A percentile compares a stretch with the other conserved stretches of the same genome.
phyloP scores from a whole-genome alignment of 73 alveolate genomes.

The Effrenium voratum region DNA sequence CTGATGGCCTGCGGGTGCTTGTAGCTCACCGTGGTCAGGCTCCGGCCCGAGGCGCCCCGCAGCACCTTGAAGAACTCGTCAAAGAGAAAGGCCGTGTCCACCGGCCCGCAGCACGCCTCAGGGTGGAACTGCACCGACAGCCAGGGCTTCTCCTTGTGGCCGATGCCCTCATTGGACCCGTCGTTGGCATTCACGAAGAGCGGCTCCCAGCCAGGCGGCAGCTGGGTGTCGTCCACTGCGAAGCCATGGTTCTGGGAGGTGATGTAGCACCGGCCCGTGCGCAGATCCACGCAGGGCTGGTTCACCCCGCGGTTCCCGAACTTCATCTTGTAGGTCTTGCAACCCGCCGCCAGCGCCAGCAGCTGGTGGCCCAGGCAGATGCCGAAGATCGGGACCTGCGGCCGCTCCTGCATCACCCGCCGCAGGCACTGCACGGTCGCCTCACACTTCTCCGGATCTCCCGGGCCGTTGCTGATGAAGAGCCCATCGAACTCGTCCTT shows the following conservation, averaged over 20 bases:
- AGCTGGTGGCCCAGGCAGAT: constrained; percentile 94
- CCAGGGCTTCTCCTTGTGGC: neutral
- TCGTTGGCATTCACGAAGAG: constrained; percentile 35
- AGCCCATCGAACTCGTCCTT: constrained; percentile 89
- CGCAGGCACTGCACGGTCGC: constrained; percentile 67
- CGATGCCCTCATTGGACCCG: constrained; percentile 32
- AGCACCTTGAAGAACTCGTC: constrained; percentile 9
- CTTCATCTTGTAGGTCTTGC: constrained; percentile 94
- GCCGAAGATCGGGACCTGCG: constrained; percentile 85
- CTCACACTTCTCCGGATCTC: constrained; percentile 63
- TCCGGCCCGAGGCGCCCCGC: neutral
- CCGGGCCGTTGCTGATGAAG: constrained; percentile 94
- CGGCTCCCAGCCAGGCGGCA: constrained; percentile 75
- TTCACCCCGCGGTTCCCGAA: constrained; percentile 94
- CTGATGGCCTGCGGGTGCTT: neutral
- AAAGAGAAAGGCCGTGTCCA: constrained; percentile 37
- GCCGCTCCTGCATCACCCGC: constrained; percentile 74
- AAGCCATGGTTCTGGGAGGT: constrained; percentile 93
- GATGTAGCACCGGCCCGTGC: constrained; percentile 94
- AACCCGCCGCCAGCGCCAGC: constrained; percentile 94
- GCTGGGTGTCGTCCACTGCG: constrained; percentile 79
- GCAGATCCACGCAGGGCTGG: constrained; percentile 93
- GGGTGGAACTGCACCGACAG: constrained; percentile 62
- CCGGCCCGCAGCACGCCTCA: constrained; percentile 24
- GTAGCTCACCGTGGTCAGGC: neutral